Evolutionary conservation across 2,329 filamentous ascomycete species (phyloP), one percentile per base, ranked within the genome.

Genomic region (Mollisia scopiformis): DNA sequence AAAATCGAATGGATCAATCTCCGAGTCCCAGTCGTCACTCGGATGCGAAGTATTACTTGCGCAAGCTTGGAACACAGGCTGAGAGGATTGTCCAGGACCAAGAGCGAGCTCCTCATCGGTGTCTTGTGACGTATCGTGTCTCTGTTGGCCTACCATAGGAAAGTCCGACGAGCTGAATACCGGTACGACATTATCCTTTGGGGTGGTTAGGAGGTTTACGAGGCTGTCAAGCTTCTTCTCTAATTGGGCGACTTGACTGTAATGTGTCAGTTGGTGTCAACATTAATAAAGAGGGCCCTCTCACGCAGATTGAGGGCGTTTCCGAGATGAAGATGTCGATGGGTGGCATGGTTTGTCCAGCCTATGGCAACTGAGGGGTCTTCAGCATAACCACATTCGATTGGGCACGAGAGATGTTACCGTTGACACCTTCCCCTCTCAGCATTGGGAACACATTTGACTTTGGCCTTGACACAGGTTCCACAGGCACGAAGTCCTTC

Each of bases 401-500:
- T 41, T n/a, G n/a, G 25, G 31, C 35, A 23, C n/a, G 2, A 47
- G 25, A 35, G 19, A 8, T 25, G 33, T 33, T 56, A 62, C 52
- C 62, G 43, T n/a, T 59, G 51, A 30, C 62, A 64, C 39, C 62
- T 61, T 39, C 46, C 49, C 19, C 56, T 33, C 16, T 57, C 31
- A 3, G 46, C 27, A 51, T 62, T 61, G 16, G 59, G 60, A n/a
- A 59, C 54, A 31, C 60, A 66, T 60, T 64, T 64, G 1, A 53
- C 62, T 35, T 66, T 64, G 16, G 62, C 62, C 50, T 59, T 66
- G 14, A 60, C 59, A 31, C 64, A 66, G 8, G 59, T 66, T 11
- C 58, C 59, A 47, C 64, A 64, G 33, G 64, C 64, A 30, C 57
- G 55, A 10, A 65, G 35, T 23, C 57, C 59, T 8, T 55, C 46